Conservation (phyloP, 441 rosid species). For the Erodium trifolium region DNA sequence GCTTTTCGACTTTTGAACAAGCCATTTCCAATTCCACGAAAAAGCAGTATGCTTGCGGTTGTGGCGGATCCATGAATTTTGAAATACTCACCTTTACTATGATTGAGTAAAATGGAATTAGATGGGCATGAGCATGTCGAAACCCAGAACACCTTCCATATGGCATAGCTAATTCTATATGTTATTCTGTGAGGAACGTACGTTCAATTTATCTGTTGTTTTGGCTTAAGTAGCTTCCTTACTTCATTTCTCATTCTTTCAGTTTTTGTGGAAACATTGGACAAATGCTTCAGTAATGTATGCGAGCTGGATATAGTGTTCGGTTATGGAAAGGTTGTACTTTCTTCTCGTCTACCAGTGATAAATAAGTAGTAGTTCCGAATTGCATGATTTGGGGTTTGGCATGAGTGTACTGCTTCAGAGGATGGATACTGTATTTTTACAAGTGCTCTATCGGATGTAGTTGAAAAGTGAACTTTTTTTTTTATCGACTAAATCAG, state of each 20-base stretch:
- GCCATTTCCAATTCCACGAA: neutral
- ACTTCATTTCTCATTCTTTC: conserved; percentile 24
- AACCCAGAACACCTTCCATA: too few relatives aligned
- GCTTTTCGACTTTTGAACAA: neutral
- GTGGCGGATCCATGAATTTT: neutral
- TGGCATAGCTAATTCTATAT: too few relatives aligned
- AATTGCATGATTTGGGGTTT: neutral
- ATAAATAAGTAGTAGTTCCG: neutral
- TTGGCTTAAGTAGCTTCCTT: conserved; percentile 15
- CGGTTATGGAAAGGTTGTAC: conserved; percentile 79
- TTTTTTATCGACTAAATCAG: neutral
- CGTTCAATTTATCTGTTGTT: conserved; percentile 4
- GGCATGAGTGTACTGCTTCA: neutral
- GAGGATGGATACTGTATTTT: neutral
- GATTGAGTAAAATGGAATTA: too few relatives aligned
- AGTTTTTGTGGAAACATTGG: conserved; percentile 94
- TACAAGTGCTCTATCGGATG: neutral
- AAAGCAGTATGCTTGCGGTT: neutral
- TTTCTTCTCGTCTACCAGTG: conserved; percentile 8
- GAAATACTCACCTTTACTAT: too few relatives aligned
- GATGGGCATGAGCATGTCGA: too few relatives aligned
- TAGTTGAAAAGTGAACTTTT: neutral
- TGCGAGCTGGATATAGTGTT: conserved; percentile 88
- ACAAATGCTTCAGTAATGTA: conserved; percentile 94
- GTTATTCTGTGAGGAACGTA: neutral